Percentiles rank a stretch among this genome's conserved stretches.
phyloP scores from a whole-genome alignment of 2,329 filamentous ascomycete genomes.

The Venturia nashicola region DNA sequence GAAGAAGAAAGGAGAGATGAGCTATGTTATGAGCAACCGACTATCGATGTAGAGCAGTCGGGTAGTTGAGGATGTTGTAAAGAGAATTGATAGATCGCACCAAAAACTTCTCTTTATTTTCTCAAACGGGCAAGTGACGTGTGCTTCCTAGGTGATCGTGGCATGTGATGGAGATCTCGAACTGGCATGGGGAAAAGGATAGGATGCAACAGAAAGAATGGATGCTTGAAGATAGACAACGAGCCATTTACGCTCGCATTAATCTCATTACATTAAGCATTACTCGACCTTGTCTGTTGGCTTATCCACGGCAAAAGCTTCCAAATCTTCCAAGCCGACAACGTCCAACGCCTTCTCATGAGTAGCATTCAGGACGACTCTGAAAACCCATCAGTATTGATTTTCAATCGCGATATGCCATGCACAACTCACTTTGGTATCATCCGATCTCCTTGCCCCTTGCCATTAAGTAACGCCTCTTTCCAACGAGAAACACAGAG shows the following conservation, averaged over 20 bases:
- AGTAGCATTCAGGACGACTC: conserved; percentile 38
- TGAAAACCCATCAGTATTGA: conserved; percentile 15
- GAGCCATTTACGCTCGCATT: neutral
- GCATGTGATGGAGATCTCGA: too few relatives aligned
- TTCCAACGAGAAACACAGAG: conserved; percentile 48
- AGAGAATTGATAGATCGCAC: too few relatives aligned
- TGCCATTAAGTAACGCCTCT: conserved; percentile 45
- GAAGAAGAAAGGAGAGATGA: too few relatives aligned
- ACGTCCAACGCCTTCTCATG: conserved; percentile 39
- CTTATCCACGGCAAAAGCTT: conserved; percentile 35
- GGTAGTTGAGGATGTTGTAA: too few relatives aligned
- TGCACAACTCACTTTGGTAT: conserved; percentile 26
- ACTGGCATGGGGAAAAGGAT: too few relatives aligned
- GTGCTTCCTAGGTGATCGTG: too few relatives aligned
- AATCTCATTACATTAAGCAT: neutral
- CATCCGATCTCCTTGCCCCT: conserved; percentile 31
- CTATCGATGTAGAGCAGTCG: too few relatives aligned
- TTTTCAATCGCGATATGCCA: neutral
- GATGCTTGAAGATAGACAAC: too few relatives aligned
- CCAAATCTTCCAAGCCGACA: conserved; percentile 36
- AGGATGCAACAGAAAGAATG: too few relatives aligned
- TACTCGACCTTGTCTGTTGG: neutral
- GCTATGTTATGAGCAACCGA: too few relatives aligned
- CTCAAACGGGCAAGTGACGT: too few relatives aligned
- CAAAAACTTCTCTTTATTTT: too few relatives aligned